Evolutionary conservation across 2,329 filamentous ascomycete species (phyloP), one percentile per base, ranked within the genome.

Genomic region (Penicillium oxalicum): DNA sequence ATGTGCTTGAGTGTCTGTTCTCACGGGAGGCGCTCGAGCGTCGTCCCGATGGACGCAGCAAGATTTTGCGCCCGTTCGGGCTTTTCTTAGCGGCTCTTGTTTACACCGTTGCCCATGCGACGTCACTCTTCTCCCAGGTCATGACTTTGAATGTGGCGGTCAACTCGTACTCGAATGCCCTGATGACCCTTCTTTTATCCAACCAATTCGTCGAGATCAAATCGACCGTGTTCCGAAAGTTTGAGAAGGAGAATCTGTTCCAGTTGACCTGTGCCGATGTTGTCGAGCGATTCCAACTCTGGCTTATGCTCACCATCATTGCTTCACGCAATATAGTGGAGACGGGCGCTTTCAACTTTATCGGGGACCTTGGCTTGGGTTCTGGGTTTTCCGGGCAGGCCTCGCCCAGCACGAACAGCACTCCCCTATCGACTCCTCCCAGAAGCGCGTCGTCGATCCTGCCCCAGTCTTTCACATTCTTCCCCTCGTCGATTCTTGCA

Each of bases 201-300:
- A 98, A 97, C 64, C 94, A 98, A 64, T 98, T 98, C 61, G 93
- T 98, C 38, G 93, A 98, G 72, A 95, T 98, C 76, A 98, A 98
- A 65, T 88, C 88, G 52, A 94, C 91, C 0, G 94, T 98, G 0
- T 98, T 98, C 76, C 97, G 98, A 74, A 93, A 91, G 52, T 95
- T 97, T 55, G 93, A 98, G 61, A 97, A 96, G 67, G 93, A 98
- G 64, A 97, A 95, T 57, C 75, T 95, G 0, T 98, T 98, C 65
- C 93, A 98, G 67, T 77, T 98, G 11, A 95, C 91, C 0, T 98
- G 93, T 57, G 91, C 93, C 4, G 93, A 98, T 65, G 86, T 98
- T 32, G 93, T 98, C 1, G 93, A 98, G 70, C 83, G 93, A 1
- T 98, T 98, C 61, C 93, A 98, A 63, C 80, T 98, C 1, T 97